Percentiles rank a stretch among this genome's conserved stretches.
Conservation (phyloP, 164 flowering plant species). For the Annona squamosa region DNA sequence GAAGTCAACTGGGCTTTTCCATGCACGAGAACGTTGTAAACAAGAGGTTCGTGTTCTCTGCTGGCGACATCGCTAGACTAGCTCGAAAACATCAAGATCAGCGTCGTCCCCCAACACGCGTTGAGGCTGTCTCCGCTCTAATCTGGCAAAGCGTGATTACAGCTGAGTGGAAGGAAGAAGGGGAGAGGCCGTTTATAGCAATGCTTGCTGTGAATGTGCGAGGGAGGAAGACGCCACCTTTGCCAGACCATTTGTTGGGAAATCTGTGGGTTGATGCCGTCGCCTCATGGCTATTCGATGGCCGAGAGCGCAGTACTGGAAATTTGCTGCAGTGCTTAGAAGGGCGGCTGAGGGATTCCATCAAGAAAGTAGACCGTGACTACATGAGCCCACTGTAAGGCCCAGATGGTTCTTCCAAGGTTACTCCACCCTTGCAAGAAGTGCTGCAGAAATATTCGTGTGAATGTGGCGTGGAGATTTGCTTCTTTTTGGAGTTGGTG, state of each 20-base stretch:
- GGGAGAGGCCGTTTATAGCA: conserved; percentile 10
- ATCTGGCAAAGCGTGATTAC: conserved; percentile 2
- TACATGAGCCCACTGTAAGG: conserved; percentile 3
- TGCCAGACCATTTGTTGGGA: conserved; percentile 29
- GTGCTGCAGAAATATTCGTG: neutral
- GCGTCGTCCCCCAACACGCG: neutral
- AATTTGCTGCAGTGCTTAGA: conserved; percentile 9
- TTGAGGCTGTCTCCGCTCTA: conserved; percentile 3
- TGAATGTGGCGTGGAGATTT: conserved; percentile 4
- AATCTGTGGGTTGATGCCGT: conserved; percentile 18
- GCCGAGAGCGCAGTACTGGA: neutral
- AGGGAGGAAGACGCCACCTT: conserved; percentile 19
- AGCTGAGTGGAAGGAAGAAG: neutral
- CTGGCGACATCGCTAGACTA: neutral
- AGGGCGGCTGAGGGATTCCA: conserved; percentile 3
- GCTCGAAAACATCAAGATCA: neutral
- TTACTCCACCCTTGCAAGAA: neutral
- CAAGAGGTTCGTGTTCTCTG: neutral
- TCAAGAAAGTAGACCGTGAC: conserved; percentile 8
- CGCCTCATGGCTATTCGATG: neutral
- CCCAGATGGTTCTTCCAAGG: neutral
- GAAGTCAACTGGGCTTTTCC: neutral
- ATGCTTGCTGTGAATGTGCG: conserved; percentile 38
- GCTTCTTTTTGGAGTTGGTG: conserved; percentile 24
- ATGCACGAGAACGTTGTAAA: neutral